Evolutionary conservation across 2,329 filamentous ascomycete species (phyloP).

Genomic region (Thielaviopsis ethacetica): DNA sequence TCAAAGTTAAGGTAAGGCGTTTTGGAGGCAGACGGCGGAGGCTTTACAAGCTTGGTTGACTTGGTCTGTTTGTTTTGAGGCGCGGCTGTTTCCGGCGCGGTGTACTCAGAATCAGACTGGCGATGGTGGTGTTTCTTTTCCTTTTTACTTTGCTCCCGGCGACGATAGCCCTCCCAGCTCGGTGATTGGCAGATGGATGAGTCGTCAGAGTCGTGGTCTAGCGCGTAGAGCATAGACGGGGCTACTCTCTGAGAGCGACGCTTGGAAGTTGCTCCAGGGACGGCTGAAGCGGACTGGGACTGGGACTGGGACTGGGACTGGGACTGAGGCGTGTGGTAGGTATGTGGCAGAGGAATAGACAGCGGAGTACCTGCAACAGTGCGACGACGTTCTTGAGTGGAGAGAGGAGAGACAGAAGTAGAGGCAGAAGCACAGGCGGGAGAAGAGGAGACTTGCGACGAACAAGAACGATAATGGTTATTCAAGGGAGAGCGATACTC

Average conservation of each 20-base stretch:
- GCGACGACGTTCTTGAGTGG: not conserved
- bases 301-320: not conserved
- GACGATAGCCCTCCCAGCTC: not conserved
- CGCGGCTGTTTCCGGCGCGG: not conserved
- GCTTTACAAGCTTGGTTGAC: constrained; percentile 5
- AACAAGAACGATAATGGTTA: not conserved
- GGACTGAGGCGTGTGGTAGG: not conserved
- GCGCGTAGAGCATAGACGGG: not conserved
- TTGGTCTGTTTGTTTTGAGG: not conserved
- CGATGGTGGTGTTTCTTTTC: not conserved
- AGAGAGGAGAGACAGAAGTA: not conserved
- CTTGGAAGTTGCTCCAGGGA: not conserved
- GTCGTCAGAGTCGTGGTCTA: not conserved
- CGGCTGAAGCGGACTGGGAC: not conserved
- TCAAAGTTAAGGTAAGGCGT: constrained; percentile 10
- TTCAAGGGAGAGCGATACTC: constrained; percentile 4
- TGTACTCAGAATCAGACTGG: not conserved
- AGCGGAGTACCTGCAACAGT: not conserved
- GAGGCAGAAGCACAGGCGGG: not conserved
- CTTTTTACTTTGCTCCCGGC: not conserved
- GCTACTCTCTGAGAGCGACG: not conserved
- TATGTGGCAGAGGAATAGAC: not conserved
- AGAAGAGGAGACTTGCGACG: constrained; percentile 1
- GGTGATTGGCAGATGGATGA: constrained; percentile 2
- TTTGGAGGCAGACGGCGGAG: constrained; percentile 10